These are phyloP conservation scores for Talaromyces ruber DNA, from an alignment of 495 filamentous ascomycete species.

Conservation along the genomic window DNA sequence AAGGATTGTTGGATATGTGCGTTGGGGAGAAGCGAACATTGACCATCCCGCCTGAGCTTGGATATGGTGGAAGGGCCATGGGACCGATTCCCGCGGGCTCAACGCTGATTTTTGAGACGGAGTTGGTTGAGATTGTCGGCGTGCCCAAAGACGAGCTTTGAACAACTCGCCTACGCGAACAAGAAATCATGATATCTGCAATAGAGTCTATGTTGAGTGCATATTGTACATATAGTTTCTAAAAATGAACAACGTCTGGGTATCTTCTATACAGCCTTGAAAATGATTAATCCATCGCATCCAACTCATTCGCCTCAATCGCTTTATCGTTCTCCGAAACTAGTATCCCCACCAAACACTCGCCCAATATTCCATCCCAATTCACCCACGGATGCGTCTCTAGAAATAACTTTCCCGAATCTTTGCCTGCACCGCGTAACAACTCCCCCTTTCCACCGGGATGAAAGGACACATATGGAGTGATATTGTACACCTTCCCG, in stretches of 20 bases:
- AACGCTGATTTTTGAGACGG: conserved; percentile 88
- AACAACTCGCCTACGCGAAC: neutral
- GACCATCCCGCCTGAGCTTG: conserved; percentile 81
- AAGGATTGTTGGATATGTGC: conserved; percentile 91
- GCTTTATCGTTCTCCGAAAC: conserved; percentile 64
- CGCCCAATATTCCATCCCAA: conserved; percentile 84
- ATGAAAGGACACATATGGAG: conserved; percentile 82
- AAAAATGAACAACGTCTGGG: neutral
- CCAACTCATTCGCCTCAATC: conserved; percentile 39
- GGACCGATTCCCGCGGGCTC: conserved; percentile 73
- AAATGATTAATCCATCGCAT: conserved; percentile 59
- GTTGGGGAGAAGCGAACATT: conserved; percentile 90
- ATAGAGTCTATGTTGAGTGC: neutral
- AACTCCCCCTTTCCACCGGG: conserved; percentile 86
- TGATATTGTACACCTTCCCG: conserved; percentile 89
- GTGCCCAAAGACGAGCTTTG: conserved; percentile 56
- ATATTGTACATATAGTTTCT: neutral
- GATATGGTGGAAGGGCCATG: conserved; percentile 67
- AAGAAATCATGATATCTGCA: neutral
- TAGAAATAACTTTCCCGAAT: conserved; percentile 68
- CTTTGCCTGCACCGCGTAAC: conserved; percentile 65
- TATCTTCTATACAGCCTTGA: conserved; percentile 1
- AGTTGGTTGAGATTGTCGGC: conserved; percentile 79
- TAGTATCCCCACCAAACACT: conserved; percentile 78
- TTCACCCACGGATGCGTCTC: conserved; percentile 98